Base-by-base conservation (phyloP, 768 basidiomycete genomes). In the Xerocomellus dryophilus region DNA sequence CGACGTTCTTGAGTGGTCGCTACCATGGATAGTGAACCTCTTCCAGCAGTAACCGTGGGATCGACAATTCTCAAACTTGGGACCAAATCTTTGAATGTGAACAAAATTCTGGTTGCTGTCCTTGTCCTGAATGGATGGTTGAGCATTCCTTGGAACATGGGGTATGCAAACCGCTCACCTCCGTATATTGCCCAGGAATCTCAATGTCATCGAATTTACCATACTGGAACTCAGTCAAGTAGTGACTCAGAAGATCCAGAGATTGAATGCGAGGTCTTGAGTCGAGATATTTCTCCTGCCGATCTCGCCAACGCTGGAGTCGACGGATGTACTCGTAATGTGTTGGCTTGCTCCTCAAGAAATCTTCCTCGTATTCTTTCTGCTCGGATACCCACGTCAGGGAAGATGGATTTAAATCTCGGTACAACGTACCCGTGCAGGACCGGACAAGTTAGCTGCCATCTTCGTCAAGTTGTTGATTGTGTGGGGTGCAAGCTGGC, bases 151-250 rank as follows among this genome's bases (percentile, higher is more conserved):
- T 18, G 35, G 0, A 29, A 39, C 9, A 7, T 32, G 18, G 34
- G 4, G 3, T 27, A 40, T 43, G 12, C 27, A 9, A 34, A 65
- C 21, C n/a, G 2, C 75, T 63, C 50, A 90, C 94, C 81, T 98
- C 92, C 0, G 93, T 90, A 68, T 99, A 99, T 70, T 99, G 97
- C 7, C 97, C 97, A n/a, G 95, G 95, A 46, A 99, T 84, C 66
- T 99, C 95, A 36, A 99, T 91, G 59, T 99, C 96, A 59, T 98
- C 97, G 46, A 96, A 93, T 69, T 94, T 97, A 65, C 85, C 86
- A 70, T 98, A 94, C 61, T 98, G 96, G 78, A 98, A 99, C 71
- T 98, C 97, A 7, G 92, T 90, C 62, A 99, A 76, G 72, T 94
- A 97, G 71, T 95, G 93, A 59, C 92, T 93, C 40, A 91, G 76